Evolutionary conservation across 768 basidiomycete species (phyloP).

Genomic region (Podaxis sp.): DNA sequence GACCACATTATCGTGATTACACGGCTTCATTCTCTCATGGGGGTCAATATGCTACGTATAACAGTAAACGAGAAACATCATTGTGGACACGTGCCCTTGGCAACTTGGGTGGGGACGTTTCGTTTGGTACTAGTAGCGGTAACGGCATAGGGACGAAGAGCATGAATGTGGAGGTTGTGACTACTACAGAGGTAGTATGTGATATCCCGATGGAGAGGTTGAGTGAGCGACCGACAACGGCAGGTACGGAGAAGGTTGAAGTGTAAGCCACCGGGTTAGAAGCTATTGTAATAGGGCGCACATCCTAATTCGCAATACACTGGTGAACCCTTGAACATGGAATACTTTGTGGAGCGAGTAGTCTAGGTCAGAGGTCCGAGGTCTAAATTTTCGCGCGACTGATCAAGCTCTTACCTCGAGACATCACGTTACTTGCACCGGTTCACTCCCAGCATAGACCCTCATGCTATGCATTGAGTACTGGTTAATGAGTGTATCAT

Average conservation of each 20-base stretch:
- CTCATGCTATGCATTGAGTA: no score
- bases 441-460: no score
- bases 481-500: no score
- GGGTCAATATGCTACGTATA: background rate
- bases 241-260: no score
- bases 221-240: background rate
- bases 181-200: background rate
- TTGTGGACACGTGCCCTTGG: background rate
- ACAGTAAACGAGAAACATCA: background rate
- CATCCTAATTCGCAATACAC: no score
- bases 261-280: no score
- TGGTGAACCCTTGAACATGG: no score
- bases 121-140: background rate
- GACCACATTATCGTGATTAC: background rate
- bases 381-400: no score
- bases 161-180: background rate
- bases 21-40: background rate
- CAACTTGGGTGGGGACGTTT: background rate
- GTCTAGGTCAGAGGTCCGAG: no score
- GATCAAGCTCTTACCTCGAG: no score
- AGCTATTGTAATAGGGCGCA: background rate
- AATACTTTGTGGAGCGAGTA: no score
- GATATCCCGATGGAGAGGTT: conserved; percentile 2
- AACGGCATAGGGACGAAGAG: background rate
- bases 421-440: no score